Evolutionary conservation across 169 alveolate species (phyloP), one percentile per base, ranked within the genome.

Genomic region (Cryptosporidium viatorum): DNA sequence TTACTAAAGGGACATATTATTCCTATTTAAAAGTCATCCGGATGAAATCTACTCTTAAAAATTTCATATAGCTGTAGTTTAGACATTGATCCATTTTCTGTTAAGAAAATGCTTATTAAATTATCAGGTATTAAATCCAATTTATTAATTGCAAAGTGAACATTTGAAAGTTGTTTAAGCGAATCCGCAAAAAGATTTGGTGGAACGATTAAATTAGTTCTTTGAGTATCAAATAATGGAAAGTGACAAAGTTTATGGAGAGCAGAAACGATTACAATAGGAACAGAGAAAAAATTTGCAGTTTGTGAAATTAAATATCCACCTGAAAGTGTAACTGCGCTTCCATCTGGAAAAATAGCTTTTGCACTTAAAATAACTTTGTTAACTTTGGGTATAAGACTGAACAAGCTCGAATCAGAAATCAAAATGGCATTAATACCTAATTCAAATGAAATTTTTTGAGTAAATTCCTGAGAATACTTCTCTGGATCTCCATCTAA

Each of bases 301-400:
- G 80, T 29, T 37, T 59, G 89, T 10, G 89, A 59, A 26, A 80
- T 80, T 48, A 80, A 62, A 43, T 80, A 80, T 3, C 89, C 89
- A 62, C 89, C 89, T 12, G 89, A 80, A 45, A 80, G 89, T 14
- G 89, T 80, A 1, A 80, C 89, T 37, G 89, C 89, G 18, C 89
- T 65, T 9, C 89, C 89, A 80, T 80, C 89, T 14, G 89, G 89
- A 45, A 80, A 80, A 10, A 65, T 80, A 5, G 89, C 89, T 31
- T 16, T 62, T 43, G 89, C 89, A 62, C 89, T 43, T 48, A 80
- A 48, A 12, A 80, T 62, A 59, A 80, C 89, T 67, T 80, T 80
- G 65, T 26, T 80, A 5, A 80, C 75, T 62, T 59, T 80, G 41
- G 89, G 89, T 52, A 80, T 60, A 29, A 80, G 48, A 62, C 62